These are phyloP conservation scores for Wickerhamiella galacta DNA, from an alignment of 805 yeast species.

Conservation along the genomic window DNA sequence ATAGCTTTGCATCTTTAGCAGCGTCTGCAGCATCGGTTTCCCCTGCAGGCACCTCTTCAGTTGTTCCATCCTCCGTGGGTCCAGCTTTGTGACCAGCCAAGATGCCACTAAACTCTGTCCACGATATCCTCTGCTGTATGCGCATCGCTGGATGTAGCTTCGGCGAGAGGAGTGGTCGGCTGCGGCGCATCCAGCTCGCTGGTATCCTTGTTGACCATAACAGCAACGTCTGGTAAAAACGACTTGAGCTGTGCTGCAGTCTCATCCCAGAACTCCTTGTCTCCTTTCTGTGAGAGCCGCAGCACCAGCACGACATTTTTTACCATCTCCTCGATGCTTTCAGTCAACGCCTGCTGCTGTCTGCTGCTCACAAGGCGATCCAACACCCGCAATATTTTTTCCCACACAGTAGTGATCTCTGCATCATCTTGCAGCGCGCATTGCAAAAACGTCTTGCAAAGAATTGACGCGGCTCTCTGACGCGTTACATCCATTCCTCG, in stretches of 20 bases:
- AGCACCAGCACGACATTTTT: constrained; percentile 27
- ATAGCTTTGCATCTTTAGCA: too few relatives aligned
- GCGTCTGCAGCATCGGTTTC: too few relatives aligned
- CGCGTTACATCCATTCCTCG: constrained; percentile 50
- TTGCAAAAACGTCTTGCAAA: constrained; percentile 47
- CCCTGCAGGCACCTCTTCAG: too few relatives aligned
- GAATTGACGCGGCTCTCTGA: constrained; percentile 44
- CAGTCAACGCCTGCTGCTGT: constrained; percentile 23
- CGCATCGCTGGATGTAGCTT: too few relatives aligned
- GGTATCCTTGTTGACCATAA: constrained; percentile 3
- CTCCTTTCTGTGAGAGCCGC: constrained; percentile 20
- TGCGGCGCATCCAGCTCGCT: neutral
- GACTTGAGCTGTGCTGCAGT: constrained; percentile 23
- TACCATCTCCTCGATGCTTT: constrained; percentile 26
- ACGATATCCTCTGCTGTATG: too few relatives aligned
- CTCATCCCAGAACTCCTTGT: constrained; percentile 22
- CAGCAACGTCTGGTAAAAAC: constrained; percentile 24
- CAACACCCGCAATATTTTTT: constrained; percentile 22
- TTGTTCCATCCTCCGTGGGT: too few relatives aligned
- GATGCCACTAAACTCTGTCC: too few relatives aligned
- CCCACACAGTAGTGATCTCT: constrained; percentile 23
- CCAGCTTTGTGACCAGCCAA: too few relatives aligned
- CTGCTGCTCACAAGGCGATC: constrained; percentile 26
- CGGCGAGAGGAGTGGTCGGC: too few relatives aligned
- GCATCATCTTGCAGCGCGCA: constrained; percentile 24